Evolutionary conservation across 768 basidiomycete species (phyloP).

Genomic region (Pleurotus citrinopileatus): DNA sequence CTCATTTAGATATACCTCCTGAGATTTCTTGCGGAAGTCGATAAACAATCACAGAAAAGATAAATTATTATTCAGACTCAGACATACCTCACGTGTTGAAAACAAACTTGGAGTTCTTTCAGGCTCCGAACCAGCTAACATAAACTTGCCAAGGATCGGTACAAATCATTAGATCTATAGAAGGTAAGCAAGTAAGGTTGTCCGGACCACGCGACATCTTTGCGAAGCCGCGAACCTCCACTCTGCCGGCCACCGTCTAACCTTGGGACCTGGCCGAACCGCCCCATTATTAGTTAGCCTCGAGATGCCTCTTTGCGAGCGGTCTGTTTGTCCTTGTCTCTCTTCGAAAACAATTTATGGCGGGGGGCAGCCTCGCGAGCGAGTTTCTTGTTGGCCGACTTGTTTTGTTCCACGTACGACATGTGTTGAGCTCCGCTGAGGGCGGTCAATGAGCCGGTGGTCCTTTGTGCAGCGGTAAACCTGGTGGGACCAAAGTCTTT

Average conservation of each 20-base stretch:
- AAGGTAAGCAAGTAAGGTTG: conserved; percentile 5
- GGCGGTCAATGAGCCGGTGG: conserved; percentile 77
- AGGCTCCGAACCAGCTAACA: conserved; percentile 6
- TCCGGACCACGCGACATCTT: conserved; percentile 1
- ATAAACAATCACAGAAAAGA: conserved; percentile 7
- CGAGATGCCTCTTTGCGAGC: conserved; percentile 42
- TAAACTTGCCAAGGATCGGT: conserved; percentile 6
- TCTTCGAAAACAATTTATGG: conserved; percentile 80
- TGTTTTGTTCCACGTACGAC: conserved; percentile 92
- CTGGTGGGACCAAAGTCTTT: conserved; percentile 82
- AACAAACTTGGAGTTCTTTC: not conserved
- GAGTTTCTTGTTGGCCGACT: conserved; percentile 82
- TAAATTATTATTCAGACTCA: conserved; percentile 4
- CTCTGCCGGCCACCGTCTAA: too few species aligned
- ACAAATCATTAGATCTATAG: conserved; percentile 1
- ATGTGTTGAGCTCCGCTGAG: conserved; percentile 89
- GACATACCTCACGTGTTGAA: conserved; percentile 10
- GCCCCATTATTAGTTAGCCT: conserved; percentile 1
- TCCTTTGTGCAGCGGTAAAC: conserved; percentile 70
- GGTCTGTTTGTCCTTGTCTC: conserved; percentile 71
- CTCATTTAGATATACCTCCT: conserved; percentile 7
- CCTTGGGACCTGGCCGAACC: not conserved
- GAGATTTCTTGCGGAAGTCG: conserved; percentile 7
- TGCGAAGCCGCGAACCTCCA: conserved; percentile 9
- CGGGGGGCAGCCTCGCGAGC: conserved; percentile 53